phyloP scores from a whole-genome alignment of 805 yeast genomes.

The Naumovozyma dairenensis region DNA sequence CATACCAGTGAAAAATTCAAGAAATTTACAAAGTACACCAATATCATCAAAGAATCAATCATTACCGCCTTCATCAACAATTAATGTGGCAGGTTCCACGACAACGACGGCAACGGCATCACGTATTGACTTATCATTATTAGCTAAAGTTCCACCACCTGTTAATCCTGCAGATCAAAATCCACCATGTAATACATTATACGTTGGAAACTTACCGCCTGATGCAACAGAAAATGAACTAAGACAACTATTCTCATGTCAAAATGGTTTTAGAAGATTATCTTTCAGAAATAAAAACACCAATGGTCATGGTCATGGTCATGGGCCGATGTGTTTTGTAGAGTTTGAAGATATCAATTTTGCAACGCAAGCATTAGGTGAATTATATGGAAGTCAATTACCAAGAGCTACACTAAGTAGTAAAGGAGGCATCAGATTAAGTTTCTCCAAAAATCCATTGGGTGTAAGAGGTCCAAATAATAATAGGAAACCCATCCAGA shows the following conservation, averaged over 20 bases:
- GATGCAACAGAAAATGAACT: slow-evolving; percentile 90
- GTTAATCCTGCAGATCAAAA: slow-evolving; percentile 97
- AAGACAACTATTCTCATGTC: slow-evolving; percentile 71
- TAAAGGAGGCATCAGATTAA: slow-evolving; percentile 86
- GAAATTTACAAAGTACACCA: no score
- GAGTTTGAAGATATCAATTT: slow-evolving; percentile 89
- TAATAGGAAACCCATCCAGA: no score
- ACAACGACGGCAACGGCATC: no score
- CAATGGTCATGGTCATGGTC: slow-evolving; percentile 33
- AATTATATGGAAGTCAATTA: slow-evolving; percentile 79
- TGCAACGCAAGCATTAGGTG: slow-evolving; percentile 87
- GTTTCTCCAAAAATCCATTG: slow-evolving; percentile 90
- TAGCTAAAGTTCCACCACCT: slow-evolving; percentile 75
- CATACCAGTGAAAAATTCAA: slow-evolving; percentile 1
- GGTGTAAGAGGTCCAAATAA: slow-evolving; percentile 76
- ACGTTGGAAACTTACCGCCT: slow-evolving; percentile 92
- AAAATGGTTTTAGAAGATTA: slow-evolving; percentile 81
- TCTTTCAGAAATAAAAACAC: slow-evolving; percentile 69
- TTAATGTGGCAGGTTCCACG: slow-evolving; percentile 7
- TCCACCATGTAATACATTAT: slow-evolving; percentile 92
- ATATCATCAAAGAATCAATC: no score
- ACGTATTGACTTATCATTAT: slow-evolving; percentile 50
- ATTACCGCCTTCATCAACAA: slow-evolving; percentile 11
- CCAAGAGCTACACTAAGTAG: slow-evolving; percentile 46
- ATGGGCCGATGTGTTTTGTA: slow-evolving; percentile 97